These are phyloP conservation scores for Fonsecaea pedrosoi DNA, from an alignment of 2,329 filamentous ascomycete species.

Conservation along the genomic window DNA sequence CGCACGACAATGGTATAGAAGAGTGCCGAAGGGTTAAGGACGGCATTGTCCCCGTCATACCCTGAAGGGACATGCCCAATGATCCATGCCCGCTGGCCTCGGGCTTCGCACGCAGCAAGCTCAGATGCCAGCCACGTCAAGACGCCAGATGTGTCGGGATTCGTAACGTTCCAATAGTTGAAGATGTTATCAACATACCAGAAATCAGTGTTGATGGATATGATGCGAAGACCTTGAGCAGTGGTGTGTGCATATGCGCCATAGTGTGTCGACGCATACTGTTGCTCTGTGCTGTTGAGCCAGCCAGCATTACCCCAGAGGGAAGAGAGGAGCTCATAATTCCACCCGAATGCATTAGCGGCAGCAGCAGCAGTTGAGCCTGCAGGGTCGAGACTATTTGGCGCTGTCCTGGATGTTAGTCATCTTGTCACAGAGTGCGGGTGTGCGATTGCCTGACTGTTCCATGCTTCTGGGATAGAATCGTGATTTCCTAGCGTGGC, in stretches of 20 bases:
- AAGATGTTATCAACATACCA: constrained; percentile 12
- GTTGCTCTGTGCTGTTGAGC: constrained; percentile 5
- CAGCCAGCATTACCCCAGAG: constrained; percentile 9
- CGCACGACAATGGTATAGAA: constrained; percentile 9
- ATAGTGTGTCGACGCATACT: constrained; percentile 8
- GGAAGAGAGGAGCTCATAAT: constrained; percentile 12
- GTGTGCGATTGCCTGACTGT: neutral
- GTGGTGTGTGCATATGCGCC: constrained; percentile 14
- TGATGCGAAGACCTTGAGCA: neutral
- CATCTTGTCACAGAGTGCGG: neutral
- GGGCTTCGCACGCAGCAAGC: constrained; percentile 1
- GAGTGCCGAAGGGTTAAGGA: constrained; percentile 3
- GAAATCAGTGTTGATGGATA: constrained; percentile 15
- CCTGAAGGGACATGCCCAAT: constrained; percentile 12
- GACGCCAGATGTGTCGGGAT: constrained; percentile 8
- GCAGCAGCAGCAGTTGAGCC: neutral
- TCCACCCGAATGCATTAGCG: constrained; percentile 10
- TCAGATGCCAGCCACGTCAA: neutral
- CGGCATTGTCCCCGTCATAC: neutral
- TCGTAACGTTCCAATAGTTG: constrained; percentile 14
- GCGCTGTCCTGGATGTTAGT: neutral
- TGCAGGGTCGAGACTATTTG: constrained; percentile 1
- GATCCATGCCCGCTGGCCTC: constrained; percentile 11
- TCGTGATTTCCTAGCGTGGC: constrained; percentile 11
- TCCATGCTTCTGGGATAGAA: constrained; percentile 9